Evolutionary conservation across 495 filamentous ascomycete genomes (phyloP).

Genomic region (Bathelium albidoporum): DNA sequence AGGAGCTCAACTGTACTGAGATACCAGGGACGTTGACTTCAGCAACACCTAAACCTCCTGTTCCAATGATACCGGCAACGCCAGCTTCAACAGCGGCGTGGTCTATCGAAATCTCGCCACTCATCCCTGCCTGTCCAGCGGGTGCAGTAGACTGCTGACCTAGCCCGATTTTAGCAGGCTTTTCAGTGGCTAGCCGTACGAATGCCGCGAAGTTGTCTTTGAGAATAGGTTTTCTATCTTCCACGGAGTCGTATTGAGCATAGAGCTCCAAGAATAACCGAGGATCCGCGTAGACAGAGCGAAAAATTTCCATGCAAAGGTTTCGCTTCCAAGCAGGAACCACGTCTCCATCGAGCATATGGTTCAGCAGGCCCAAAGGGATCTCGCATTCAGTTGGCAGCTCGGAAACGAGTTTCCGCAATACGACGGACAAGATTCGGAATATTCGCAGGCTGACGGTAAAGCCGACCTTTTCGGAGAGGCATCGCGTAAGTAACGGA

Average conservation of each 20-base stretch:
- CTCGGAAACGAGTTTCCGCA: slow-evolving; percentile 64
- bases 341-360: slow-evolving; percentile 76
- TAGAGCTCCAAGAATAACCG: slow-evolving; percentile 71
- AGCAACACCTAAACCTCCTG: slow-evolving; percentile 73
- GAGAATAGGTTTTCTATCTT: slow-evolving; percentile 65
- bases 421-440: slow-evolving; percentile 67
- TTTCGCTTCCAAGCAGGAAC: slow-evolving; percentile 72
- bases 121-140: slow-evolving; percentile 31
- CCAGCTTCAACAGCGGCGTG: slow-evolving; percentile 82
- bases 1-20: slow-evolving; percentile 79
- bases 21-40: slow-evolving; percentile 65
- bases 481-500: slow-evolving; percentile 65
- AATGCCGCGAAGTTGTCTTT: slow-evolving; percentile 72
- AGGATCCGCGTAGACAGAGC: slow-evolving; percentile 71
- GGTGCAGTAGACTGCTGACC: slow-evolving; percentile 78
- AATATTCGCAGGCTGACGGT: slow-evolving; percentile 71
- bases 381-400: slow-evolving; percentile 74
- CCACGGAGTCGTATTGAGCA: slow-evolving; percentile 60
- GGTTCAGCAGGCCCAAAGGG: slow-evolving; percentile 72
- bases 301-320: slow-evolving; percentile 82
- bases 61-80: slow-evolving; percentile 77
- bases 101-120: slow-evolving; percentile 47
- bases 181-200: slow-evolving; percentile 82
- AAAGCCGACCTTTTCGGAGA: slow-evolving; percentile 73
- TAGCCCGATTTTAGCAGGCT: slow-evolving; percentile 74